phyloP scores from a whole-genome alignment of 176 grass and related monocot species.

The Zoysia pacifica region DNA sequence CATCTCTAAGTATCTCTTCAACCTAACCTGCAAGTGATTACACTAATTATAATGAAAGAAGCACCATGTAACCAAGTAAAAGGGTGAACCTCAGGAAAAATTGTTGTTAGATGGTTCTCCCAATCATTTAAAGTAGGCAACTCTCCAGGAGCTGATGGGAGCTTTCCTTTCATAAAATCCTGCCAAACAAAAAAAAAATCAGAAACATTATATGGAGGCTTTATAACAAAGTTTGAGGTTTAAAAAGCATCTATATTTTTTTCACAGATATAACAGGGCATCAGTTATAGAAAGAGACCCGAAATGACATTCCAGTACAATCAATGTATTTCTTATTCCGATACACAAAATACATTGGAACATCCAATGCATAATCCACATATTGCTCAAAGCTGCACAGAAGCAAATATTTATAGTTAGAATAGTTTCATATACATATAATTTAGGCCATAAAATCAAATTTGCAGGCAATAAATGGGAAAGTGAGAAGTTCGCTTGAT shows the following conservation, averaged over 20 bases:
- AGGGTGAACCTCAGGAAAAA: constrained; percentile 88
- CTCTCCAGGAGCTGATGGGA: constrained; percentile 77
- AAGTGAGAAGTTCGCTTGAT: not conserved
- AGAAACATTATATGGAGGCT: not conserved
- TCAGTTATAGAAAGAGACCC: constrained; percentile 60
- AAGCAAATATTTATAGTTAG: constrained; percentile 37
- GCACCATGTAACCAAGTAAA: constrained; percentile 3
- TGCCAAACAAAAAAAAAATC: constrained; percentile 38
- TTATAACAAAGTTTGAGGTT: not conserved
- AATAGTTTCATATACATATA: constrained; percentile 30
- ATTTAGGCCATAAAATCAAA: constrained; percentile 29
- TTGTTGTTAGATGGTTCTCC: constrained; percentile 99
- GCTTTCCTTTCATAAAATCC: constrained; percentile 99
- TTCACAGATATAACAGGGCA: constrained; percentile 9
- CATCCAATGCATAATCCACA: constrained; percentile 93
- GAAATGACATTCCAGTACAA: constrained; percentile 94
- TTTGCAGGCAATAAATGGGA: not conserved
- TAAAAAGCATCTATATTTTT: constrained; percentile 6
- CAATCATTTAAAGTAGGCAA: constrained; percentile 94
- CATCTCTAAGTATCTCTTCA: constrained; percentile 99
- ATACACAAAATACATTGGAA: constrained; percentile 98
- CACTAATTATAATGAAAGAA: not conserved
- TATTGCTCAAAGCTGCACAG: constrained; percentile 85
- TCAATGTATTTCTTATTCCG: constrained; percentile 92
- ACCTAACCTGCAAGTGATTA: constrained; percentile 69